These are phyloP conservation scores for Neonectria faginata DNA, from an alignment of 2,329 filamentous ascomycete genomes.

Conservation along the genomic window DNA sequence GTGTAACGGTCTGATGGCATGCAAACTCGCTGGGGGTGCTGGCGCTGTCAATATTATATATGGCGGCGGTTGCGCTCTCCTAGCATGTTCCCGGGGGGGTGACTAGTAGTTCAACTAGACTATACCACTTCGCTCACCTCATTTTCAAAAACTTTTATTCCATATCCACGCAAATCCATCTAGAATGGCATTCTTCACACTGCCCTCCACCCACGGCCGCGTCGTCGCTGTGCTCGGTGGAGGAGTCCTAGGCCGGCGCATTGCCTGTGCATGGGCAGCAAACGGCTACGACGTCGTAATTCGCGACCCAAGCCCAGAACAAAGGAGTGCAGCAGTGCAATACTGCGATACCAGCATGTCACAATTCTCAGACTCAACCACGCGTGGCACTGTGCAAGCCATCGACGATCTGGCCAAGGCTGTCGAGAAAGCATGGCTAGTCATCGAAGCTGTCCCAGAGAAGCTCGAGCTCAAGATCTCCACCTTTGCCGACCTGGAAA, in stretches of 20 bases:
- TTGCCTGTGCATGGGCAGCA: slow-evolving; percentile 52
- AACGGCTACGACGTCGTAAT: slow-evolving; percentile 58
- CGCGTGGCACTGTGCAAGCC: slow-evolving; percentile 45
- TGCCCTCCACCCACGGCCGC: neutral
- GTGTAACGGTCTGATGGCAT: no score
- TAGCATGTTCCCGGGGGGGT: no score
- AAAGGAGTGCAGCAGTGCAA: slow-evolving; percentile 51
- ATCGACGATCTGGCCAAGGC: slow-evolving; percentile 54
- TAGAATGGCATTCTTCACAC: no score
- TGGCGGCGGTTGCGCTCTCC: no score
- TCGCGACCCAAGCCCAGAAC: slow-evolving; percentile 54
- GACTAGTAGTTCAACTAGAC: no score
- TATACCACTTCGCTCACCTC: no score
- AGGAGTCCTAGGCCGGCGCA: slow-evolving; percentile 57
- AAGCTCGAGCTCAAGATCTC: slow-evolving; percentile 60
- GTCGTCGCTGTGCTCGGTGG: slow-evolving; percentile 54
- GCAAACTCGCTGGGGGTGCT: no score
- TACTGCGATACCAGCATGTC: slow-evolving; percentile 54
- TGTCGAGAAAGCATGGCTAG: slow-evolving; percentile 61
- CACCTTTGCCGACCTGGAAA: slow-evolving; percentile 61
- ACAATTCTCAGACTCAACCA: no score
- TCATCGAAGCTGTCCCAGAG: slow-evolving; percentile 67
- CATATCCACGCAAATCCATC: no score
- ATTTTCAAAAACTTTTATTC: no score
- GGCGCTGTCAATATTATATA: no score